These are phyloP conservation scores for Helicostylum pulchrum DNA, from an alignment of 192 early-diverging fungal genomes.

Conservation along the genomic window DNA sequence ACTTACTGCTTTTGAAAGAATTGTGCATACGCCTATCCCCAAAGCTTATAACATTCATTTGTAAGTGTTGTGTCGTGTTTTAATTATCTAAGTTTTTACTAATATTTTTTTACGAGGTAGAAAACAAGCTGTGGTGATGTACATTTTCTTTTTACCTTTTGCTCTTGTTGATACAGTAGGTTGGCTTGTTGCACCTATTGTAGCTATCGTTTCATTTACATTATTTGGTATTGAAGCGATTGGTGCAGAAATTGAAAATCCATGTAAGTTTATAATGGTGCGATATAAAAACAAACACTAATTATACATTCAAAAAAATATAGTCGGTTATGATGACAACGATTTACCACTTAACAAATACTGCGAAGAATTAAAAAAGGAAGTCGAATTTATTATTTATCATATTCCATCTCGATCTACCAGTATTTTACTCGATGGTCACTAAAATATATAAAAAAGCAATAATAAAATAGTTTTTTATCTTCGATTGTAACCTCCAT, in stretches of 20 bases:
- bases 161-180: slow-evolving; percentile 47
- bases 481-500: slow-evolving; percentile 7
- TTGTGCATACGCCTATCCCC: slow-evolving; percentile 67
- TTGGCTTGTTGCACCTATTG: slow-evolving; percentile 54
- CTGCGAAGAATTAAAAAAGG: slow-evolving; percentile 51
- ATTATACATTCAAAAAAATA: slow-evolving; percentile 42
- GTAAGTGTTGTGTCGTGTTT: too few species aligned
- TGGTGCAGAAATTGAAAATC: slow-evolving; percentile 82
- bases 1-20: slow-evolving; percentile 66
- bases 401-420: slow-evolving; percentile 23
- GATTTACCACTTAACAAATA: slow-evolving; percentile 53
- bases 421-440: slow-evolving; percentile 29
- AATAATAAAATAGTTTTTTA: background rate
- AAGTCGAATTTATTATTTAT: slow-evolving; percentile 54
- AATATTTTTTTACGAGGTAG: slow-evolving; percentile 23
- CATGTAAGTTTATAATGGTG: slow-evolving; percentile 37
- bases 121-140: slow-evolving; percentile 62
- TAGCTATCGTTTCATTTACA: slow-evolving; percentile 60
- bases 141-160: slow-evolving; percentile 61
- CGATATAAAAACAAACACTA: background rate
- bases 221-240: slow-evolving; percentile 77
- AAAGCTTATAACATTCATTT: slow-evolving; percentile 67
- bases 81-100: too few species aligned
- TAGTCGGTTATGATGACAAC: slow-evolving; percentile 56
- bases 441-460: slow-evolving; percentile 5